These are phyloP conservation scores for Xerocomellus dryophilus DNA, from an alignment of 768 basidiomycete genomes.

Conservation along the genomic window DNA sequence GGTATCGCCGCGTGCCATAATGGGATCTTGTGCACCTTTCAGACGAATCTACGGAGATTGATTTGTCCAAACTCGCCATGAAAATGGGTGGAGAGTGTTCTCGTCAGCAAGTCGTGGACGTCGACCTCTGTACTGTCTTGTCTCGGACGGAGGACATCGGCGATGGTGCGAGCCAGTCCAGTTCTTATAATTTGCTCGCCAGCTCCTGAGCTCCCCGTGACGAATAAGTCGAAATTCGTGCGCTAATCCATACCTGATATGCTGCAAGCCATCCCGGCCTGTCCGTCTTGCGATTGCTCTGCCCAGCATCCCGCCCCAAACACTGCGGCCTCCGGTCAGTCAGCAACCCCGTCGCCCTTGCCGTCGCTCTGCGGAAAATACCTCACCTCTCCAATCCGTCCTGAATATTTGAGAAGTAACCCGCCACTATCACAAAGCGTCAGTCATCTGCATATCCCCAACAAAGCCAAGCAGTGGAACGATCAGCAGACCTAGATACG, in stretches of 20 bases:
- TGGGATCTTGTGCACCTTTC: slow-evolving; percentile 31
- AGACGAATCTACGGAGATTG: not conserved
- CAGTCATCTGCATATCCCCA: not conserved
- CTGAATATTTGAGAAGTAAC: slow-evolving; percentile 70
- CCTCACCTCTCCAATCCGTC: slow-evolving; percentile 71
- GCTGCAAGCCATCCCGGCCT: slow-evolving; percentile 58
- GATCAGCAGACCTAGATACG: slow-evolving; percentile 58
- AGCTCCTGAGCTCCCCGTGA: slow-evolving; percentile 44
- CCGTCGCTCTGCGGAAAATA: not conserved
- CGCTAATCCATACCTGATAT: slow-evolving; percentile 45
- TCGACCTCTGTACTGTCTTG: slow-evolving; percentile 39
- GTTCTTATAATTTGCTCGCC: slow-evolving; percentile 68
- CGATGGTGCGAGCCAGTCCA: slow-evolving; percentile 53
- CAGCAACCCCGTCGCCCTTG: not conserved
- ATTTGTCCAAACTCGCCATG: slow-evolving; percentile 41
- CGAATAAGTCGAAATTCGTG: not conserved
- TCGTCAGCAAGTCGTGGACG: slow-evolving; percentile 52
- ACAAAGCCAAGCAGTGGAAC: not conserved
- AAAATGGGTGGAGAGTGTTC: slow-evolving; percentile 46
- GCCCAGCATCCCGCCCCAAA: slow-evolving; percentile 82
- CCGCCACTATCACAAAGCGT: slow-evolving; percentile 54
- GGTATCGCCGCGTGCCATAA: slow-evolving; percentile 37
- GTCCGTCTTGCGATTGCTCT: slow-evolving; percentile 28
- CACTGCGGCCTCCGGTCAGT: slow-evolving; percentile 51
- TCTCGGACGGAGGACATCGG: slow-evolving; percentile 39